A percentile compares a stretch with the other conserved stretches of the same genome.
Conservation (phyloP, 2,329 filamentous ascomycete genomes). For the Chaetomium olivaceum region DNA sequence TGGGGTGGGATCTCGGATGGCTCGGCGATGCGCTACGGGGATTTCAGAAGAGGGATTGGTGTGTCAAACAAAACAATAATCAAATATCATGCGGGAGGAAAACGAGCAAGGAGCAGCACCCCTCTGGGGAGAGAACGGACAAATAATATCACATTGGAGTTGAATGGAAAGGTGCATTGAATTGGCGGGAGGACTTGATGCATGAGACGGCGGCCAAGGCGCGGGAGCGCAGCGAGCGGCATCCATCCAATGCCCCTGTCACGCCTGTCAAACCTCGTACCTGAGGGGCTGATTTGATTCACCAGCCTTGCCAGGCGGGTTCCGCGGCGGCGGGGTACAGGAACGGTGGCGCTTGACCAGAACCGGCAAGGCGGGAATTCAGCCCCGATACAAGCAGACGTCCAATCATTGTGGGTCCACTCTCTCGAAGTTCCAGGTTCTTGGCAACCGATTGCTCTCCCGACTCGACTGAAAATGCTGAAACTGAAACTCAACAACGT, state of each 20-base stretch:
- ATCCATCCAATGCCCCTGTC: neutral
- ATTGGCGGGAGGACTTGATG: neutral
- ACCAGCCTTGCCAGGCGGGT: slow-evolving; percentile 11
- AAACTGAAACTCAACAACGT: neutral
- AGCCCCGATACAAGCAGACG: neutral
- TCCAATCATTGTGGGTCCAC: neutral
- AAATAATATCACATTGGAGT: neutral
- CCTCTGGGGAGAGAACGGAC: neutral
- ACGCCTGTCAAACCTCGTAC: slow-evolving; percentile 5
- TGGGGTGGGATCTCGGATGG: neutral
- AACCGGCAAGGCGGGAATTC: neutral
- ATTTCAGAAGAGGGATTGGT: neutral
- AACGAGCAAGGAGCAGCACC: neutral
- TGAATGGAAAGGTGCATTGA: neutral
- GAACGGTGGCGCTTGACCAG: neutral
- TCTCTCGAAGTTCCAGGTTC: neutral
- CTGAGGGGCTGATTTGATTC: slow-evolving; percentile 6
- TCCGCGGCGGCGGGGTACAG: neutral
- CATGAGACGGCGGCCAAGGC: neutral
- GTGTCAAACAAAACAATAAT: too few relatives aligned
- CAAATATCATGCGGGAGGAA: neutral
- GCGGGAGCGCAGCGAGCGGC: neutral
- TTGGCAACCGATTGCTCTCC: neutral
- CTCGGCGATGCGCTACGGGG: neutral
- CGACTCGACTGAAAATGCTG: neutral